Base-by-base conservation (phyloP, 2,329 filamentous ascomycete genomes). In the Alternaria burnsii region DNA sequence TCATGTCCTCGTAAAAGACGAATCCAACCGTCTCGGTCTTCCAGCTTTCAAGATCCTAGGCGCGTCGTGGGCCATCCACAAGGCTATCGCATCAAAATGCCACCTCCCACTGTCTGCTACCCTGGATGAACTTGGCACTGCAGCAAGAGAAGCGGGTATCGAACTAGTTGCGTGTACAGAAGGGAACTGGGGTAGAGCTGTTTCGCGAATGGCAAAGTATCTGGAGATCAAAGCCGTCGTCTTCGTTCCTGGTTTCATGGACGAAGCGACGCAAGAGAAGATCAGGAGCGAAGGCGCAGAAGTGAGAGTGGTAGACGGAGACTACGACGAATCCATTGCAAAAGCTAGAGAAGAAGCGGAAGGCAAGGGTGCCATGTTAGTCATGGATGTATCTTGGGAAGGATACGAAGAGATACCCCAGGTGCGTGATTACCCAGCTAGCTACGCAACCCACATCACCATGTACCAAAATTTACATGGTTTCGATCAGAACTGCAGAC, bases 1-100 rank as follows among this genome's bases (percentile, higher is more conserved):
- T 7, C 79, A 82, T 5, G 81, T 94, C 4, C 83, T 88, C 38
- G 71, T 93, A 64, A 94, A 94, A 71, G 87, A 93, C 68, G 91
- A 94, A 75, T 88, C 86, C 28, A 81, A 79, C 54, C 85, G 91
- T 5, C 86, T 92, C 38, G 88, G 88, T 0, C 82, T 94, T 2
- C 89, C 90, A 0, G 85, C 91, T 0, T 94, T 94, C 82, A 95
- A 95, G 76, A 91, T 94, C 44, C 84, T 94, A 0, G 92, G 91
- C 20, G 91, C 91, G 1, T 91, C 89, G 0, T 94, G 90, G 90
- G 90, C 86, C 0, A 83, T 86, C 3, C 89, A 87, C 67, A 84
- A 85, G 7, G 86, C 88, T 14, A 71, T 92, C 7, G 72, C 80
- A 0, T 71, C 78, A 1, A 74, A 78, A 8, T 75, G 88, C 0